Evolutionary conservation across 1,284 basidiomycete genomes (phyloP).

Genomic region (Ceratobasidium sp.): DNA sequence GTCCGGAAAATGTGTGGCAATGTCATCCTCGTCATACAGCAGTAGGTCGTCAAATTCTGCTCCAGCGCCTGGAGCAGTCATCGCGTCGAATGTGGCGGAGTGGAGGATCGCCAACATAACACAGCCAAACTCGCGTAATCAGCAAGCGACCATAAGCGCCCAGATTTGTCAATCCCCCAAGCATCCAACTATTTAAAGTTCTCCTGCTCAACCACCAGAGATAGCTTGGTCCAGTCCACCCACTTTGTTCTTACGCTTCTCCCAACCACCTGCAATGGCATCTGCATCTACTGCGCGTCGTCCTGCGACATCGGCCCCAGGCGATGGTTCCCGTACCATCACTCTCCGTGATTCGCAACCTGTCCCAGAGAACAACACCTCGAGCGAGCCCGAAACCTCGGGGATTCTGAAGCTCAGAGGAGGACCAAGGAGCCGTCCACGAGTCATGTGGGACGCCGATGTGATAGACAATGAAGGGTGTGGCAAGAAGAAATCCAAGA

Average conservation of each 20-base stretch:
- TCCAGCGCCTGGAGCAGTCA: too few relatives aligned
- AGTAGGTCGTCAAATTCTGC: neutral
- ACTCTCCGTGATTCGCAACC: conserved; percentile 57
- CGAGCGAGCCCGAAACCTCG: conserved; percentile 34
- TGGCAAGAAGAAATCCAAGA: conserved; percentile 83
- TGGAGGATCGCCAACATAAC: neutral
- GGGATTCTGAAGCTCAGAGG: conserved; percentile 64
- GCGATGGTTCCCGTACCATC: conserved; percentile 65
- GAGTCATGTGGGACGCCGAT: conserved; percentile 78
- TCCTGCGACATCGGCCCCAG: conserved; percentile 47
- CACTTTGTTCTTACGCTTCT: neutral
- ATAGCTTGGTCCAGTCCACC: neutral
- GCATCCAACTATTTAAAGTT: conserved; percentile 13
- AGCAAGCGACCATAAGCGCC: conserved; percentile 3
- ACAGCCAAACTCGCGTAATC: too few relatives aligned
- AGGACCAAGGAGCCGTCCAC: conserved; percentile 53
- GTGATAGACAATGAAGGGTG: conserved; percentile 84
- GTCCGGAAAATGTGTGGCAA: neutral
- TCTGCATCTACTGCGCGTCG: conserved; percentile 37
- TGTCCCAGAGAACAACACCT: conserved; percentile 43
- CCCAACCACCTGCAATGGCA: conserved; percentile 30
- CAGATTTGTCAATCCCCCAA: conserved; percentile 1
- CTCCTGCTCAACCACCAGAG: neutral
- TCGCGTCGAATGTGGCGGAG: neutral
- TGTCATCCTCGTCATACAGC: neutral